These are phyloP conservation scores for Trypanosoma melophagium DNA, from an alignment of 208 protist genomes.

Conservation along the genomic window DNA sequence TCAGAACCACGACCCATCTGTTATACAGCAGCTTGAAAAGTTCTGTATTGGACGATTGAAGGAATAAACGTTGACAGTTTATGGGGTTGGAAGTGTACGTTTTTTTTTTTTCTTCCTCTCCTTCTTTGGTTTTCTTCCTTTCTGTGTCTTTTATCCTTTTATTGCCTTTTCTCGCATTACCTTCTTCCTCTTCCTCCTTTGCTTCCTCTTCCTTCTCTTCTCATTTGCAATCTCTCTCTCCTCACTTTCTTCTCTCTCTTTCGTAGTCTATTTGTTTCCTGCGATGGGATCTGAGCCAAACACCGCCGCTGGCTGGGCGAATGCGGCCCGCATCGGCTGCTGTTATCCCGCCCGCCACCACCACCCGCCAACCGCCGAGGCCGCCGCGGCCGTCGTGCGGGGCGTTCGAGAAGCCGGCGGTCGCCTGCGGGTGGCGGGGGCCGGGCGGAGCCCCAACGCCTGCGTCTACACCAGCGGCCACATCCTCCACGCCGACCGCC, in stretches of 20 bases:
- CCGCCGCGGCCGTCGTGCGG: conserved; percentile 32
- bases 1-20: conserved; percentile 48
- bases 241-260: not conserved
- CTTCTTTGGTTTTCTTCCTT: not conserved
- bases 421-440: conserved; percentile 58
- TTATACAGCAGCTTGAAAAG: conserved; percentile 43
- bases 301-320: conserved; percentile 40
- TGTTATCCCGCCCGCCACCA: conserved; percentile 51
- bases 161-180: not conserved
- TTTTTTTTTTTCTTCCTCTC: conserved; percentile 15
- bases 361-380: conserved; percentile 36
- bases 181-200: too few relatives aligned
- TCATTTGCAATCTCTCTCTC: not conserved
- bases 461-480: conserved; percentile 57
- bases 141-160: not conserved
- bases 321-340: conserved; percentile 52
- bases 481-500: conserved; percentile 52
- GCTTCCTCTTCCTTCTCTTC: not conserved
- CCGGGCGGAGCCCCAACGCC: conserved; percentile 59
- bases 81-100: not conserved
- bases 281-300: not conserved
- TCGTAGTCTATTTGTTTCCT: not conserved
- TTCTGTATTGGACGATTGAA: conserved; percentile 69
- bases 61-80: not conserved
- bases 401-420: conserved; percentile 26